Conservation (phyloP, 2,329 filamentous ascomycete genomes). For the Myriangium duriaei region DNA sequence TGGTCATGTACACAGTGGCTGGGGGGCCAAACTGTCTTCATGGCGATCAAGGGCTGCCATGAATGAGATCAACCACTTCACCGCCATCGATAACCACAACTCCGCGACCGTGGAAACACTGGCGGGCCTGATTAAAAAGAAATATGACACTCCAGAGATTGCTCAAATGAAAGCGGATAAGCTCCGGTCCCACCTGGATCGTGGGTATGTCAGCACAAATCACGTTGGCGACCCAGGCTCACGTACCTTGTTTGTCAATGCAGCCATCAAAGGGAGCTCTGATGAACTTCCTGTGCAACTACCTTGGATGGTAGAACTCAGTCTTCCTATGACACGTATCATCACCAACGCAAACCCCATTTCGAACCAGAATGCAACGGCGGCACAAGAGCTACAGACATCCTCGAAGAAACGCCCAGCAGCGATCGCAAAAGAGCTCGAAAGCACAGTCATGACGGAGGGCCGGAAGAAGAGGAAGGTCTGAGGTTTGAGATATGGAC, state of each 20-base stretch:
- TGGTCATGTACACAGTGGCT: conserved; percentile 48
- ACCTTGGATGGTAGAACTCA: conserved; percentile 43
- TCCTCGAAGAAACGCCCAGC: background rate
- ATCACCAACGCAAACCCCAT: no score
- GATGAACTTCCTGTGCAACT: conserved; percentile 32
- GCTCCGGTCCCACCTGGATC: conserved; percentile 13
- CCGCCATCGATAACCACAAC: conserved; percentile 31
- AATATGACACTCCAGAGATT: conserved; percentile 14
- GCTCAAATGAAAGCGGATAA: conserved; percentile 12
- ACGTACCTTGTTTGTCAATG: conserved; percentile 47
- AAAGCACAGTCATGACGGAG: background rate
- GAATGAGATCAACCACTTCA: conserved; percentile 27
- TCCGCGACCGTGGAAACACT: conserved; percentile 29
- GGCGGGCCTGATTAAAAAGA: conserved; percentile 13
- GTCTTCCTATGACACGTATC: conserved; percentile 22
- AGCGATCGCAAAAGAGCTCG: background rate
- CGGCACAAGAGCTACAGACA: background rate
- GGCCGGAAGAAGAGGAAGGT: background rate
- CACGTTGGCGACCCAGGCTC: background rate
- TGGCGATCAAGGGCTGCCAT: conserved; percentile 23
- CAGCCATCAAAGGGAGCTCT: conserved; percentile 37
- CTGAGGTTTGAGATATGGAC: no score
- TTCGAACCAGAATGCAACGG: no score
- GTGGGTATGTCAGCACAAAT: conserved; percentile 3
- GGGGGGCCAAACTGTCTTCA: conserved; percentile 30